Conservation (phyloP, 257 asterid species). For the Nicotiana tomentosiformis region DNA sequence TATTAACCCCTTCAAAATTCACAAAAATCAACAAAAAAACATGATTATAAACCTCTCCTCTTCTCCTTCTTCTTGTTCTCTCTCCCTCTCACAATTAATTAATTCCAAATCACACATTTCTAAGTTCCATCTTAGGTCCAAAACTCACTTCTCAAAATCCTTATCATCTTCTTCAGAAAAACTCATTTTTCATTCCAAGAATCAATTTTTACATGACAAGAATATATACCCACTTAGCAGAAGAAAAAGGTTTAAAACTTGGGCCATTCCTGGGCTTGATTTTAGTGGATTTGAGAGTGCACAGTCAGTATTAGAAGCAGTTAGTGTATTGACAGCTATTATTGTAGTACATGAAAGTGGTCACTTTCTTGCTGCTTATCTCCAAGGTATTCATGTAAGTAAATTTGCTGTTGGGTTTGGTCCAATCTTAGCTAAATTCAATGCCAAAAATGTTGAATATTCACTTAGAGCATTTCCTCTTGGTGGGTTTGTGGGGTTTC, state of each 20-base stretch:
- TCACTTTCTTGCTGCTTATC: constrained; percentile 85
- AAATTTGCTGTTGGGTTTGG: constrained; percentile 97
- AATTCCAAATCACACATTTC: constrained; percentile 42
- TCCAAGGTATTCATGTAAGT: constrained; percentile 96
- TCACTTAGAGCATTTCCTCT: constrained; percentile 92
- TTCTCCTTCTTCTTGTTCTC: constrained; percentile 38
- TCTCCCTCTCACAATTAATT: constrained; percentile 34
- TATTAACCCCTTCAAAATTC: constrained; percentile 13
- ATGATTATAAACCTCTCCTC: constrained; percentile 65
- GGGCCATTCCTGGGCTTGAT: constrained; percentile 62
- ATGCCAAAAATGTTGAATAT: constrained; percentile 80
- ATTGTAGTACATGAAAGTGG: constrained; percentile 89
- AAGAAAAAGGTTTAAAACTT: constrained; percentile 31
- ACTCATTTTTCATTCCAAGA: constrained; percentile 34
- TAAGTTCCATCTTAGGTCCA: constrained; percentile 28
- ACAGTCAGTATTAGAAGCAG: constrained; percentile 78
- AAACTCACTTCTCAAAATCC: constrained; percentile 29
- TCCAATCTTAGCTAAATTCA: constrained; percentile 80
- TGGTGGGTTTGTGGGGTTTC: constrained; percentile 97
- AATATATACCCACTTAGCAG: constrained; percentile 20
- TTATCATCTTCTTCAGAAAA: constrained; percentile 16
- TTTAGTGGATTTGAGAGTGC: constrained; percentile 60
- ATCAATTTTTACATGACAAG: constrained; percentile 25
- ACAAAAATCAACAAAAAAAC: constrained; percentile 9
- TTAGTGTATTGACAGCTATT: constrained; percentile 73